Conservation (phyloP, 805 yeast species). For the Wickerhamiella kazuoi region DNA sequence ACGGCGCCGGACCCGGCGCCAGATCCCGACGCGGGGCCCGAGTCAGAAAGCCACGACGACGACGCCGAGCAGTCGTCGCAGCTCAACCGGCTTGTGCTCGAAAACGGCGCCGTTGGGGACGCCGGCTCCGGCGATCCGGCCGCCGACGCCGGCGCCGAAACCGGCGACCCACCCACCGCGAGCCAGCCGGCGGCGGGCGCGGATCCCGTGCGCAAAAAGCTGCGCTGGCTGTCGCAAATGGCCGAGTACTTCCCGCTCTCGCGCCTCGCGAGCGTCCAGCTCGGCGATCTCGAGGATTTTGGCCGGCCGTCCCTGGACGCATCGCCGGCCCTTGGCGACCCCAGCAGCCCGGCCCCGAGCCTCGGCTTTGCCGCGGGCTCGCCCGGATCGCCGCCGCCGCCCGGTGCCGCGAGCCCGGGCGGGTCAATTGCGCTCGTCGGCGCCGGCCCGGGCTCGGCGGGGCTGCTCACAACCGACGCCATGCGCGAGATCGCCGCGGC, state of each 20-base stretch:
- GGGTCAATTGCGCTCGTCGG: constrained; percentile 76
- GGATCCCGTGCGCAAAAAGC: constrained; percentile 35
- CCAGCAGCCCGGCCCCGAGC: too few relatives aligned
- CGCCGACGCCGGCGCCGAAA: background rate
- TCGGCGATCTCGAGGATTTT: constrained; percentile 26
- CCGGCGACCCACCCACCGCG: background rate
- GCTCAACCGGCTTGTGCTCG: constrained; percentile 45
- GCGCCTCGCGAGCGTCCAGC: constrained; percentile 39
- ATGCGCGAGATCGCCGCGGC: constrained; percentile 63
- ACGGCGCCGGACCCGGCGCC: background rate
- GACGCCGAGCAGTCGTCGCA: constrained; percentile 45
- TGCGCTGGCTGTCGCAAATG: constrained; percentile 75
- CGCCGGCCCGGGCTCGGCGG: constrained; percentile 81
- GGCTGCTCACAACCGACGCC: constrained; percentile 73
- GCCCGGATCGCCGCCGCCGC: constrained; percentile 2
- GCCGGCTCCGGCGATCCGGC: too few relatives aligned
- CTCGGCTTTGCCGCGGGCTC: constrained; percentile 1
- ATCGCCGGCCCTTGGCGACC: constrained; percentile 5
- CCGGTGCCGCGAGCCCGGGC: background rate
- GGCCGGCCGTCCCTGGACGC: too few relatives aligned
- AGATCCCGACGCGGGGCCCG: constrained; percentile 18
- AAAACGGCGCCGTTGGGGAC: constrained; percentile 21
- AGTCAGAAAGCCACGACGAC: constrained; percentile 28
- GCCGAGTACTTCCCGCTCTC: constrained; percentile 78
- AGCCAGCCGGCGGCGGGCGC: too few relatives aligned